phyloP scores from a whole-genome alignment of 768 basidiomycete species.

The Phylloporus arenicola region DNA sequence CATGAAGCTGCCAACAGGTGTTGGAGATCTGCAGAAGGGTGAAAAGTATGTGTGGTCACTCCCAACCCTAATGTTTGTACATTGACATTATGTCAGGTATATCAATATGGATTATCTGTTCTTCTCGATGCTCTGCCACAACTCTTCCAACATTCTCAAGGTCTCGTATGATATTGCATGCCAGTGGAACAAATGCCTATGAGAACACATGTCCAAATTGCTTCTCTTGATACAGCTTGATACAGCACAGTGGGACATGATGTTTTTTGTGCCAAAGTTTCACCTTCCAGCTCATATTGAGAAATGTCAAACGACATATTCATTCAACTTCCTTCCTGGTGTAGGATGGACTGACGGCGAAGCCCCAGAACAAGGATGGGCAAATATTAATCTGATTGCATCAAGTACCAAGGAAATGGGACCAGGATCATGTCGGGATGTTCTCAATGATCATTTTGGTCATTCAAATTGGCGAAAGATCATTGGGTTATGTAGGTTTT shows the following conservation, averaged over 20 bases:
- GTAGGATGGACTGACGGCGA: conserved; percentile 17
- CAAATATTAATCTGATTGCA: conserved; percentile 28
- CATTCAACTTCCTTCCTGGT: conserved; percentile 15
- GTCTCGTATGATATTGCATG: neutral
- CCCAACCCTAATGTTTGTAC: neutral
- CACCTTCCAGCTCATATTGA: conserved; percentile 33
- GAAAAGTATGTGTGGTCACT: neutral
- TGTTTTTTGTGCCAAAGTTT: conserved; percentile 31
- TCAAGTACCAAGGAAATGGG: conserved; percentile 35
- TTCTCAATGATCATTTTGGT: neutral
- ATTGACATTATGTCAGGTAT: neutral
- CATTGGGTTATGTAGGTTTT: neutral
- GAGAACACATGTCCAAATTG: neutral
- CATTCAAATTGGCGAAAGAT: neutral
- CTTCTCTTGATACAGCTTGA: neutral
- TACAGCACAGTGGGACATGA: neutral
- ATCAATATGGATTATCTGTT: conserved; percentile 1
- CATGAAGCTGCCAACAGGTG: neutral
- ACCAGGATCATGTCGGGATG: conserved; percentile 23
- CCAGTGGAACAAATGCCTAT: neutral
- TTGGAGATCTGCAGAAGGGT: neutral
- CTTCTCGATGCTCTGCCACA: neutral
- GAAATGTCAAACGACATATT: conserved; percentile 23
- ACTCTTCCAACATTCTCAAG: neutral
- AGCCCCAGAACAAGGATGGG: conserved; percentile 35